phyloP scores from a whole-genome alignment of 805 yeast species.

The Ogataea wickerhamii region DNA sequence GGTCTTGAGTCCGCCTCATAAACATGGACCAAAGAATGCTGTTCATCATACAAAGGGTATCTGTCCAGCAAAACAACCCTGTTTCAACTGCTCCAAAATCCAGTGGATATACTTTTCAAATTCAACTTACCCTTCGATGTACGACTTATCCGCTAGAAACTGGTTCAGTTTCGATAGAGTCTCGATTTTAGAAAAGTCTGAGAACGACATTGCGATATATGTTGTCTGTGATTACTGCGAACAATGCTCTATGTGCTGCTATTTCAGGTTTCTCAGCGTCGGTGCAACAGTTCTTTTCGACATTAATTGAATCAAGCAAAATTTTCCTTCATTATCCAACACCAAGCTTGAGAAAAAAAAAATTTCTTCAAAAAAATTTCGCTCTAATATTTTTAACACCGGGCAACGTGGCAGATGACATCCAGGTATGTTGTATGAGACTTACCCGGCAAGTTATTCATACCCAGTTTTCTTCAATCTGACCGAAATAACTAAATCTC shows the following conservation, averaged over 20 bases:
- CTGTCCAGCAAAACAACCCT: no score
- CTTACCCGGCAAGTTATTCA: no score
- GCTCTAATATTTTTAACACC: no score
- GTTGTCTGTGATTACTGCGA: neutral
- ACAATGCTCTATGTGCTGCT: neutral
- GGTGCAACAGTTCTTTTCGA: no score
- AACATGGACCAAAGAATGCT: constrained; percentile 84
- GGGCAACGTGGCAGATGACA: no score
- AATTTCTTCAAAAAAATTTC: no score
- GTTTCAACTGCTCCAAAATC: neutral
- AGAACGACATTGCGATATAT: constrained; percentile 58
- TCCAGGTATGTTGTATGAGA: no score
- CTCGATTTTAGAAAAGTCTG: constrained; percentile 79
- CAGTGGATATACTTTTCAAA: neutral
- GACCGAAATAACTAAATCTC: no score
- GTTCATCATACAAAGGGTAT: constrained; percentile 11
- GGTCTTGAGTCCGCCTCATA: constrained; percentile 95
- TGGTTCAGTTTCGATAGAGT: constrained; percentile 72
- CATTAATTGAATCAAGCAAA: neutral
- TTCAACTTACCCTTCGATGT: constrained; percentile 87
- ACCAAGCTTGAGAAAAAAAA: no score
- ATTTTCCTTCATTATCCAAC: neutral
- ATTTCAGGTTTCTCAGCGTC: neutral
- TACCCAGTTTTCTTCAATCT: no score
- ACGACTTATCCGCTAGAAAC: constrained; percentile 87